Evolutionary conservation across 2,329 filamentous ascomycete genomes (phyloP), one percentile per base, ranked within the genome.

Genomic region (Blastomyces gilchristii): DNA sequence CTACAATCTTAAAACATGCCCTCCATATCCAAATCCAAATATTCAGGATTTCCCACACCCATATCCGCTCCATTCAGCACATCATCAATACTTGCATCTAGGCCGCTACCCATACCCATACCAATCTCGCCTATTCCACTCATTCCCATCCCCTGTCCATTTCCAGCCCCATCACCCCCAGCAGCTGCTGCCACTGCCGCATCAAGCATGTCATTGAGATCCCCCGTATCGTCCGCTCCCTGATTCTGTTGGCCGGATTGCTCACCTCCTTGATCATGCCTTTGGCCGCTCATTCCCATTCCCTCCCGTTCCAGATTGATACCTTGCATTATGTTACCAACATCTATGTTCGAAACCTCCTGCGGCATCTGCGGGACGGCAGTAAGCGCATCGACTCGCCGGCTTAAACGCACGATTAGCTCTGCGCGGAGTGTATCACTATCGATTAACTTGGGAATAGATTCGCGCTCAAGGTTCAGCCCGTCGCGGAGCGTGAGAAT

Each of bases 21-120:
- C 65, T 78, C 76, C 76, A 78, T 77, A 69, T 78, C 76, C 64
- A 78, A 66, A 71, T 78, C 75, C 43, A 78, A 64, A 68, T 76
- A 77, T 64, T 78, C 76, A 12, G 77, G 77, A 67, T 78, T 78
- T 0, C 71, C 74, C 69, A 77, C 73, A 2, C 65, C 58, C 73
- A 77, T 77, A 69, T 78, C 74, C 6, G 74, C 75, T 41, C 73
- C 73, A 64, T 76, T 76, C 61, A 79, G 67, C 49, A 79, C 74
- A 68, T 79, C 77, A 61, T 79, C 75, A 64, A 79, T 77, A 65
- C 69, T 72, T 34, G 74, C 72, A 31, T 47, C 57, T 41, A 59
- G 34, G 25, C 57, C 43, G 16, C 66, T 54, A 66, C 69, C 69
- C 57, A 72, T 65, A 0, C 70, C 70, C 64, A 72, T 70, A 14